Conservation (phyloP, 768 basidiomycete species). For the Pleurotus giganteus region DNA sequence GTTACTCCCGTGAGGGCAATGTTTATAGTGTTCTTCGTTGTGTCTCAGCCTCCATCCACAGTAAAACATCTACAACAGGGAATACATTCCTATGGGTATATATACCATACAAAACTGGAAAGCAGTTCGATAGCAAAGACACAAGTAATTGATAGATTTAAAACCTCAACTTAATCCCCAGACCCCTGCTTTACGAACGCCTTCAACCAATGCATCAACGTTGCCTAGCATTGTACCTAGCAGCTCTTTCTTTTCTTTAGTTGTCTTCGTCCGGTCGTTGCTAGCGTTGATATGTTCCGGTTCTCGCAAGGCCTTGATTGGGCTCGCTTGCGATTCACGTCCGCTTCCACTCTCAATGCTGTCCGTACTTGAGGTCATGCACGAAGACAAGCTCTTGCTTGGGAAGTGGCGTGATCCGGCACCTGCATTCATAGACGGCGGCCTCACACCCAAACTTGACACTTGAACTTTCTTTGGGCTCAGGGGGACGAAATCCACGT, state of each 20-base stretch:
- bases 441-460: conserved; percentile 9
- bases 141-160: not conserved
- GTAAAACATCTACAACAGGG: not conserved
- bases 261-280: conserved; percentile 39
- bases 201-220: conserved; percentile 87
- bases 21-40: not conserved
- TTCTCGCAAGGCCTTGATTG: not conserved
- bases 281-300: not conserved
- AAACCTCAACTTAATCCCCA: conserved; percentile 63
- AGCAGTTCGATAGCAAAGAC: conserved; percentile 12
- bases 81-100: not conserved
- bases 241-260: conserved; percentile 80
- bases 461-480: conserved; percentile 58
- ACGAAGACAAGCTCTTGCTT: conserved; percentile 14
- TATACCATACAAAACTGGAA: not conserved
- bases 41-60: no score
- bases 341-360: not conserved
- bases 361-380: conserved; percentile 12
- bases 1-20: not conserved
- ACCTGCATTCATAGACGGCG: conserved; percentile 5
- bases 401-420: conserved; percentile 11
- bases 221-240: conserved; percentile 85
- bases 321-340: not conserved
- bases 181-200: conserved; percentile 81
- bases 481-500: conserved; percentile 70